phyloP scores from a whole-genome alignment of 805 yeast genomes.

The Monosporozyma unispora region DNA sequence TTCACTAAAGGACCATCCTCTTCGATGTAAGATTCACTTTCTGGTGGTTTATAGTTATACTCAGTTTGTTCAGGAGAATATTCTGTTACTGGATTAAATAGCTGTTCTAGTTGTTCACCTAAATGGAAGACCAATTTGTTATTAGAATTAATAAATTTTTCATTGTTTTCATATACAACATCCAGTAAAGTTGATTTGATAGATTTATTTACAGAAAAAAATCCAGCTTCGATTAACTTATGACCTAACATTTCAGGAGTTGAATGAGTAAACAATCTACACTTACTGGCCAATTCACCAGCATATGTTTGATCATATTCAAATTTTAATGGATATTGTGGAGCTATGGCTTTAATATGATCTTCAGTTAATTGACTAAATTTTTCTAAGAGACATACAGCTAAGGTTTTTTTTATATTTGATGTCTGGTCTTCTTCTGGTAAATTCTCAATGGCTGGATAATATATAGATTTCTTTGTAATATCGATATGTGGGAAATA shows the following conservation, averaged over 20 bases:
- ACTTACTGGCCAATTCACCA: slow-evolving; percentile 63
- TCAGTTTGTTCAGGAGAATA: slow-evolving; percentile 88
- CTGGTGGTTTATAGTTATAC: slow-evolving; percentile 57
- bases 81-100: slow-evolving; percentile 83
- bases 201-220: slow-evolving; percentile 38
- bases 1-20: slow-evolving; percentile 35
- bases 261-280: slow-evolving; percentile 40
- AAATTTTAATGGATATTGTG: slow-evolving; percentile 10
- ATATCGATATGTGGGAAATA: slow-evolving; percentile 51
- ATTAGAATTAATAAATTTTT: slow-evolving; percentile 49
- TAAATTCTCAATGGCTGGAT: slow-evolving; percentile 70
- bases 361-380: slow-evolving; percentile 44
- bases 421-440: slow-evolving; percentile 39
- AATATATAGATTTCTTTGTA: slow-evolving; percentile 54
- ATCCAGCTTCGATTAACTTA: slow-evolving; percentile 47
- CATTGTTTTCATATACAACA: slow-evolving; percentile 56
- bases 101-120: slow-evolving; percentile 79
- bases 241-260: slow-evolving; percentile 47
- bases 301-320: slow-evolving; percentile 75
- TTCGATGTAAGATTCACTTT: slow-evolving; percentile 8
- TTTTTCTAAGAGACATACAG: slow-evolving; percentile 61
- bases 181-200: slow-evolving; percentile 56
- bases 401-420: slow-evolving; percentile 64
- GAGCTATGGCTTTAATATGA: slow-evolving; percentile 8
- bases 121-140: slow-evolving; percentile 66